Percentiles rank a stretch among this genome's conserved stretches.
phyloP scores from a whole-genome alignment of 177 flowering plant genomes.

The Vitis hybrid region DNA sequence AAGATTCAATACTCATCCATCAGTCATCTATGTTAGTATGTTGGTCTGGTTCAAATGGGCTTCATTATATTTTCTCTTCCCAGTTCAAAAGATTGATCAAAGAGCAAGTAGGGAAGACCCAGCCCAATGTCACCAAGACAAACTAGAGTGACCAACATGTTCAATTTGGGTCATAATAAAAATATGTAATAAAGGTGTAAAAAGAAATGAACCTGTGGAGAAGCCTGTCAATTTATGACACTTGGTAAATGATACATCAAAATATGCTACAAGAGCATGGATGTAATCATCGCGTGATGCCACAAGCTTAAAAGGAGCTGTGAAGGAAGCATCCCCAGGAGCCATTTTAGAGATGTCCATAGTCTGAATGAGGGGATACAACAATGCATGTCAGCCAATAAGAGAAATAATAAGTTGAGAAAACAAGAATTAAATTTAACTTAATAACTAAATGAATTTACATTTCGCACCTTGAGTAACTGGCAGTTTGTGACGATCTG shows the following conservation, averaged over 20 bases:
- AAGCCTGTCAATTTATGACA: slow-evolving; percentile 91
- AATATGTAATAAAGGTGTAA: background rate
- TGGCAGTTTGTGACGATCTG: slow-evolving; percentile 92
- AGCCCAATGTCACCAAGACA: too few relatives aligned
- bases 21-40: too few relatives aligned
- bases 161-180: background rate
- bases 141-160: too few relatives aligned
- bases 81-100: too few relatives aligned
- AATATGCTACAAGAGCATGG: slow-evolving; percentile 97
- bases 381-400: slow-evolving; percentile 2
- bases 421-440: background rate
- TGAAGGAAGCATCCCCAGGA: slow-evolving; percentile 91
- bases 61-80: too few relatives aligned
- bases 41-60: too few relatives aligned
- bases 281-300: slow-evolving; percentile 91
- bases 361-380: slow-evolving; percentile 49
- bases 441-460: background rate
- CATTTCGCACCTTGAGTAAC: slow-evolving; percentile 70
- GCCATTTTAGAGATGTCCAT: slow-evolving; percentile 97
- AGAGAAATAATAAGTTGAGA: background rate
- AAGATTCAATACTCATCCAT: too few relatives aligned
- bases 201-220: slow-evolving; percentile 73
- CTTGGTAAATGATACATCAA: slow-evolving; percentile 92
- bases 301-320: slow-evolving; percentile 91
- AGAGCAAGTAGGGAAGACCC: too few relatives aligned